A percentile compares a stretch with the other conserved stretches of the same genome.
Evolutionary conservation across 306 rosid species (phyloP).

Genomic region (Cicer pinnatifidum): DNA sequence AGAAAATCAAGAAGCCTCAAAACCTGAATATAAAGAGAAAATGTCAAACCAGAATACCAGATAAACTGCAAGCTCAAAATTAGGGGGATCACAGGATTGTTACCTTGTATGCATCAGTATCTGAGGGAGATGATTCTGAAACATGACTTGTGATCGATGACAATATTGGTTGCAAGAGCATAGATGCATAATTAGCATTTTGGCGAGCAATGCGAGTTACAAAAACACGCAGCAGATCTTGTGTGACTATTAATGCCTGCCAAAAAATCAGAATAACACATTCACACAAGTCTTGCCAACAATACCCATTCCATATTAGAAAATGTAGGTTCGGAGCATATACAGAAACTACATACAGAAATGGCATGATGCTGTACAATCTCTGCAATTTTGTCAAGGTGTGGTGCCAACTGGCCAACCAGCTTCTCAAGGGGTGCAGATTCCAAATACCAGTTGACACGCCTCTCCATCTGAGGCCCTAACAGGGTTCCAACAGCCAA

Average conservation of each 20-base stretch:
- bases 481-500: slow-evolving; percentile 80
- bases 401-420: slow-evolving; percentile 70
- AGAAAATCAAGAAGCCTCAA: slow-evolving; percentile 90
- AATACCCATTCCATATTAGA: slow-evolving; percentile 27
- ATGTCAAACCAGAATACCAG: slow-evolving; percentile 39
- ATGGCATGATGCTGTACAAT: slow-evolving; percentile 89
- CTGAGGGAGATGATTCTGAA: slow-evolving; percentile 66
- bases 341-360: slow-evolving; percentile 71
- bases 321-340: slow-evolving; percentile 38
- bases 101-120: slow-evolving; percentile 77
- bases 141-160: slow-evolving; percentile 61
- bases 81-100: slow-evolving; percentile 33
- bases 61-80: slow-evolving; percentile 23
- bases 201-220: slow-evolving; percentile 72
- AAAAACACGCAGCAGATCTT: slow-evolving; percentile 88
- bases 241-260: slow-evolving; percentile 84
- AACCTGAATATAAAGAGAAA: slow-evolving; percentile 60
- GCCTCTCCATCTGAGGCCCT: slow-evolving; percentile 81
- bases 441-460: slow-evolving; percentile 89
- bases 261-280: slow-evolving; percentile 36
- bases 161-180: slow-evolving; percentile 68
- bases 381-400: slow-evolving; percentile 80
- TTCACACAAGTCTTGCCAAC: slow-evolving; percentile 25
- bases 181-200: slow-evolving; percentile 63
- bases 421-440: slow-evolving; percentile 77